Evolutionary conservation across 1,284 basidiomycete species (phyloP).

Genomic region (Ceratobasidium sp.): DNA sequence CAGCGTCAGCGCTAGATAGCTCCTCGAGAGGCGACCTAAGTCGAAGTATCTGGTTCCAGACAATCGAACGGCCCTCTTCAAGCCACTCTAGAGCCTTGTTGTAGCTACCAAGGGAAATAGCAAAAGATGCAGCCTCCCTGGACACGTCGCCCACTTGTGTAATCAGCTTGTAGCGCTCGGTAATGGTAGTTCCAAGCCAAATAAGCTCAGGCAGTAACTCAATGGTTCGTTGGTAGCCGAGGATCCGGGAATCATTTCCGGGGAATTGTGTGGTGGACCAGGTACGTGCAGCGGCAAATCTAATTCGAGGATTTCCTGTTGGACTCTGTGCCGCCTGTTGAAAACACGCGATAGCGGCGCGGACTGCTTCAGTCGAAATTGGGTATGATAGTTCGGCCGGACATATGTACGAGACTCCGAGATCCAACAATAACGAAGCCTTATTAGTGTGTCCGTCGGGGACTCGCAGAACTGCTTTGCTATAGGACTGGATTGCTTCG

Average conservation of each 20-base stretch:
- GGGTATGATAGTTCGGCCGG: no score
- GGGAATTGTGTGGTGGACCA: no score
- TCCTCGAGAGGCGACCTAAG: background rate
- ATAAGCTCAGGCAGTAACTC: constrained; percentile 37
- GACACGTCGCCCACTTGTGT: background rate
- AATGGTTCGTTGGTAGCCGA: constrained; percentile 34
- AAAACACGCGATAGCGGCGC: background rate
- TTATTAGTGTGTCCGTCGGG: background rate
- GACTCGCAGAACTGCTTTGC: background rate
- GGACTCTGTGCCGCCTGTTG: no score
- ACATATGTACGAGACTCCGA: no score
- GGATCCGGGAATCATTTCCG: background rate
- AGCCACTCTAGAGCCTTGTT: background rate
- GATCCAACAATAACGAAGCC: background rate
- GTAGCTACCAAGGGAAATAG: background rate
- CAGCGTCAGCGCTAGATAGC: background rate
- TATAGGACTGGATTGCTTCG: background rate
- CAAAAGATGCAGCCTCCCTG: constrained; percentile 14
- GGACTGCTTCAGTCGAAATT: background rate
- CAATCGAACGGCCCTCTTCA: background rate
- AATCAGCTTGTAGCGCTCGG: constrained; percentile 2
- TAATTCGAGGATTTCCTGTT: no score
- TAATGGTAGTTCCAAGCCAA: constrained; percentile 25
- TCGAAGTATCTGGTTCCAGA: background rate
- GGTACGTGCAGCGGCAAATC: no score